Evolutionary conservation across 305 asterid species (phyloP), one percentile per base, ranked within the genome.

Genomic region (Fraxinus greggii): DNA sequence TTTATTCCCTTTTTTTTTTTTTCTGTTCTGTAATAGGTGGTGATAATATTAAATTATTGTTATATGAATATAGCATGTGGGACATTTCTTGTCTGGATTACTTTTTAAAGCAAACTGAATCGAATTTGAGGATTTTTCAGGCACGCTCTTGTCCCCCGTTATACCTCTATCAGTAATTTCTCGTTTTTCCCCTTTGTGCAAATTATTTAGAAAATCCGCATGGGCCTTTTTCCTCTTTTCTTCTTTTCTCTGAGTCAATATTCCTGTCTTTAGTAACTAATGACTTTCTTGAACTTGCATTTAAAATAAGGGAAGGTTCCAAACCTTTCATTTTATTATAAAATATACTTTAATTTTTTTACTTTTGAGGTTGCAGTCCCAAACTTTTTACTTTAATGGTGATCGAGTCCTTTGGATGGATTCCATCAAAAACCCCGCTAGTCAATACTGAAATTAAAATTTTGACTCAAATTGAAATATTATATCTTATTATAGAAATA

Each of bases 101-200:
- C 91, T 90, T 88, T 88, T 84, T 82, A 86, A 86, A 90, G 89
- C 87, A 81, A 82, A 84, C 84, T 87, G 91, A 89, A 88, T 92
- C 92, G 92, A 90, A 92, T 89, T 91, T 92, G 84, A 89, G 89
- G 94, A 91, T 89, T 93, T 85, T 84, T 83, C 84, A 89, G 92
- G 91, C 91, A 90, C 89, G 90, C 90, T 85, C 87, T 84, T 90
- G 91, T 91, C 95, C 92, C 92, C 92, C 86, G 84, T 63, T 76
- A 83, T 81, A 56, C 78, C 82, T 61, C 24, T 69, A 12, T 13
- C 40, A 15, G 23, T 70, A 70, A 36, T 61, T 65, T 69, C 72
- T 29, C 78, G 13, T 81, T 70, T n/a, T 78, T 67, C 80, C 28
- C 48, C 76, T 65, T 81, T 29, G 31, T 31, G 45, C 23, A 75